Evolutionary conservation across 2,329 filamentous ascomycete genomes (phyloP).

Genomic region (Didymella exigua): DNA sequence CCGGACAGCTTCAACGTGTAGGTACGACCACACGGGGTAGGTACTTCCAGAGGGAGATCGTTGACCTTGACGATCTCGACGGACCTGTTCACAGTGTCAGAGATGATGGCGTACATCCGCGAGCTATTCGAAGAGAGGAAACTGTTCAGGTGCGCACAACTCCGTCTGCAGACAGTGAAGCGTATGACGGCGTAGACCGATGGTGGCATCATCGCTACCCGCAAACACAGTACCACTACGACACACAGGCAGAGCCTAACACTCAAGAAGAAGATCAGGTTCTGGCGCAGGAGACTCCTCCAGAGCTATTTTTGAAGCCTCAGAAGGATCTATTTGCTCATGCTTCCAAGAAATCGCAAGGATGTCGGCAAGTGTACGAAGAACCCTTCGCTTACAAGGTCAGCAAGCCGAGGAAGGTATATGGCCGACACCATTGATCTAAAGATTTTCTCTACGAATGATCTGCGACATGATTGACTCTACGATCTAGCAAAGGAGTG

Average conservation of each 20-base stretch:
- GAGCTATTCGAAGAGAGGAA: neutral
- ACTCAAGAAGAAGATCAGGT: neutral
- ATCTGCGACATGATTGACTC: neutral
- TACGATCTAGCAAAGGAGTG: neutral
- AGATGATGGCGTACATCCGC: neutral
- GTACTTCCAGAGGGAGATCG: conserved; percentile 9
- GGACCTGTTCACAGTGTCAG: neutral
- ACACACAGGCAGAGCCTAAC: conserved; percentile 5
- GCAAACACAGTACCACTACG: conserved; percentile 5
- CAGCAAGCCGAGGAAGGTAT: conserved; percentile 9
- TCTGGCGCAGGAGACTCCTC: conserved; percentile 12
- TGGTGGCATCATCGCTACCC: conserved; percentile 13
- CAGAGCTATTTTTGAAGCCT: neutral
- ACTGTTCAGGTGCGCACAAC: conserved; percentile 5
- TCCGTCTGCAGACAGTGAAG: neutral
- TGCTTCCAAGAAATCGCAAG: neutral
- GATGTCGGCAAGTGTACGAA: neutral
- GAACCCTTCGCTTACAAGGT: neutral
- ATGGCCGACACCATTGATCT: conserved; percentile 7
- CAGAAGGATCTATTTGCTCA: neutral
- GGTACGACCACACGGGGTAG: conserved; percentile 1
- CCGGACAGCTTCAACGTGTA: conserved; percentile 7
- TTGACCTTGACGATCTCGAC: conserved; percentile 8
- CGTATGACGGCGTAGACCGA: neutral
- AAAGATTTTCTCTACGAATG: neutral